Base-by-base conservation (phyloP, 1,284 basidiomycete genomes). In the Puccinia triticina region DNA sequence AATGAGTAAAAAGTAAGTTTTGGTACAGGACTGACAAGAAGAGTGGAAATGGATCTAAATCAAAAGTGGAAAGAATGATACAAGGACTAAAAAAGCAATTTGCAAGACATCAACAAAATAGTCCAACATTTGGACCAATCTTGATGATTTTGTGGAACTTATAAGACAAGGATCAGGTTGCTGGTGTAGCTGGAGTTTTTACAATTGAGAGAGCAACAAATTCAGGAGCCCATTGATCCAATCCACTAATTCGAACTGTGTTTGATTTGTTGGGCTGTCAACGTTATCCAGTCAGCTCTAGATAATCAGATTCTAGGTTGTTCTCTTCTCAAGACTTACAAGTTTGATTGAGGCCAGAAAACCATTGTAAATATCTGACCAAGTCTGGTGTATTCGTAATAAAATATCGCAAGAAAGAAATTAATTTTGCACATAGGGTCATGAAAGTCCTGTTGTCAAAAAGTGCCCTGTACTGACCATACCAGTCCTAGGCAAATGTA, bases 401-500 rank as follows among this genome's bases (percentile, higher is more conserved):
- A 5, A 11, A 10, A 69, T 11, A 43, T 40, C 4, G 29, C 14
- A 72, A 50, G 26, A 34, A 37, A 34, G 34, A 53, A 73, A 53
- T 73, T 21, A 74, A 55, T 40, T 34, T 3, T 46, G 23, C 67
- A n/a, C n/a, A n/a, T 18, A 43, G 67, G 10, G 7, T 26, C 43
- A 71, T 21, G 10, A 40, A n/a, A 12, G 8, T 43, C 46, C 11
- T 8, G 10, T 37, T 40, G 43, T 71, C n/a, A 2, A 71, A 48
- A 18, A 46, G 7, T 14, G 72, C n/a, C n/a, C n/a, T 78, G 26
- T 4, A 73, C 78, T 61, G 0, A 81, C 78, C 37, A 55, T 40
- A 37, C 78, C 78, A 81, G 46, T 73, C 26, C 73, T 48, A 7
- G 78, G 78, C 23, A 81, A 73, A 46, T 81, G 53, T 14, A 72